Evolutionary conservation across 192 early-diverging fungal species (phyloP), one percentile per base, ranked within the genome.

Genomic region (Linnemannia exigua): DNA sequence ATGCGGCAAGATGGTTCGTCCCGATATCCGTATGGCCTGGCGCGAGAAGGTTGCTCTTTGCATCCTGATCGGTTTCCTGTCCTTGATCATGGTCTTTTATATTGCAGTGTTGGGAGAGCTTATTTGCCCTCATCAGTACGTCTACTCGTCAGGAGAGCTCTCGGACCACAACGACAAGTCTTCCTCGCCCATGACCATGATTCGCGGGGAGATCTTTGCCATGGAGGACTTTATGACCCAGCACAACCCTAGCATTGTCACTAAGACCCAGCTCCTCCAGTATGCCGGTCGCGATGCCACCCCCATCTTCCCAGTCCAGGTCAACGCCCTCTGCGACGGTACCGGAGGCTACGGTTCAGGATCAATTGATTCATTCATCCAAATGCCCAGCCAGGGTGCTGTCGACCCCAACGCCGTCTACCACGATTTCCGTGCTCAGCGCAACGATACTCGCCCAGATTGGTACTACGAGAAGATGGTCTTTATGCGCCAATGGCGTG

Each of bases 11-110:
- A 96, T 98, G 93, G 92, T 93, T 84, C 92, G 93, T 54, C 90
- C 88, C 31, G 95, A 96, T 81, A 90, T 97, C 72, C 95, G 93
- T 54, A 92, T 96, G 89, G 99, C 99, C 12, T 99, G 99, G 99
- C 93, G 99, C 74, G 99, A 99, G 86, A 99, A 99, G 87, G 91
- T 98, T 14, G 95, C 99, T 2, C 90, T 99, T 37, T 97, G 96
- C 80, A 79, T 96, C 77, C 87, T 99, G 73, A 96, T 98, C 50
- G 89, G 94, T 28, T 91, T 96, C 54, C 82, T 97, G 74, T 96
- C 95, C 28, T 90, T 80, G 20, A 85, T 95, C 81, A 93, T 97
- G 66, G 90, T 99, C 48, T 97, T 98, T 88, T 95, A 97, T 81
- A 96, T 97, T 50, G 95, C 91, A 7, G 91, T 92, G 35, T 90